These are phyloP conservation scores for Dothideomycetes sp. DNA, from an alignment of 2,329 filamentous ascomycete species.

Conservation along the genomic window DNA sequence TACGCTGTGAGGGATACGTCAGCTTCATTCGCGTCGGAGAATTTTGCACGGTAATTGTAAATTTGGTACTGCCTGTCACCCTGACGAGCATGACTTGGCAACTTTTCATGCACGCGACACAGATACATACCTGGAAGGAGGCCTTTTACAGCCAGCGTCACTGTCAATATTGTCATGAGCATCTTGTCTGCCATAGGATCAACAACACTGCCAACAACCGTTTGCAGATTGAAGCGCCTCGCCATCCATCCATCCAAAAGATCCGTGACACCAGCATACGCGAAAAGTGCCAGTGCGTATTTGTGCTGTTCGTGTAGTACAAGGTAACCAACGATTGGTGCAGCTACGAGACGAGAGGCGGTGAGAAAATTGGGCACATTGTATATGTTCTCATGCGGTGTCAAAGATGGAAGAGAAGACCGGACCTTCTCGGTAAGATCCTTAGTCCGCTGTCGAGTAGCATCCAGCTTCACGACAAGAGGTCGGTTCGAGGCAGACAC, in stretches of 20 bases:
- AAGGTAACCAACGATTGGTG: constrained; percentile 79
- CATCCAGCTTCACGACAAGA: constrained; percentile 14
- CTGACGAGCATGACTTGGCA: too few species aligned
- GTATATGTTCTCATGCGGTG: constrained; percentile 79
- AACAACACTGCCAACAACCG: constrained; percentile 87
- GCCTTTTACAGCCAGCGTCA: constrained; percentile 74
- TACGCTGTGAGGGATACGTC: constrained; percentile 46
- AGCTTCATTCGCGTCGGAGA: not conserved
- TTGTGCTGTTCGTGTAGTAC: constrained; percentile 73
- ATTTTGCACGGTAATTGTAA: too few species aligned
- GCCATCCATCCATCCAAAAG: constrained; percentile 92
- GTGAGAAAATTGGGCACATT: constrained; percentile 93
- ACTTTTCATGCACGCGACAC: too few species aligned
- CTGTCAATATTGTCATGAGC: constrained; percentile 86
- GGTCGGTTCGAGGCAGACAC: constrained; percentile 10
- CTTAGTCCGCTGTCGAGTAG: constrained; percentile 18
- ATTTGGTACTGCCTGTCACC: too few species aligned
- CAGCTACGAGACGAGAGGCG: constrained; percentile 69
- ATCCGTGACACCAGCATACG: constrained; percentile 85
- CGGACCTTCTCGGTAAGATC: constrained; percentile 19
- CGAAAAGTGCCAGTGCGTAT: constrained; percentile 74
- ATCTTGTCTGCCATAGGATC: constrained; percentile 96
- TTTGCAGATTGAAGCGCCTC: constrained; percentile 74
- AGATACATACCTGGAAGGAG: constrained; percentile 58
- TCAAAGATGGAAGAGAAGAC: constrained; percentile 19